Conservation (phyloP, 2,329 filamentous ascomycete species). For the Penicillium olsonii region DNA sequence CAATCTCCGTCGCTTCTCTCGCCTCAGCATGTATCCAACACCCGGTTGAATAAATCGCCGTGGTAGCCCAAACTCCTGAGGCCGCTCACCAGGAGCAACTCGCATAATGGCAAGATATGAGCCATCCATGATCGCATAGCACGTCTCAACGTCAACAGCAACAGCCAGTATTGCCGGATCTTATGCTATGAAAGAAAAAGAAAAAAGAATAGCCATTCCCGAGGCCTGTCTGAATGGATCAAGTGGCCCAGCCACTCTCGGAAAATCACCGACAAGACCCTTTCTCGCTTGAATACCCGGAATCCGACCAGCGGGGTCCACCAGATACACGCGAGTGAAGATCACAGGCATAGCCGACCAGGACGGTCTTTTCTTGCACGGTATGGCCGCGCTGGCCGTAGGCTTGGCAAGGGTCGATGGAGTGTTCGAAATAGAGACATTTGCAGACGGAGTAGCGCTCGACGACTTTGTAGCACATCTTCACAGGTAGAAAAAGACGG, state of each 20-base stretch:
- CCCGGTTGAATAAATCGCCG: not conserved
- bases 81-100: not conserved
- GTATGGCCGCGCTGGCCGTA: conserved; percentile 73
- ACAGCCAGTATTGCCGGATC: not conserved
- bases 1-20: not conserved
- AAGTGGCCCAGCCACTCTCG: not conserved
- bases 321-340: conserved; percentile 46
- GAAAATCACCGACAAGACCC: conserved; percentile 16
- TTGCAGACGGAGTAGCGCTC: conserved; percentile 85
- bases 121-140: not conserved
- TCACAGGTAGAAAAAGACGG: conserved; percentile 24
- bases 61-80: not conserved
- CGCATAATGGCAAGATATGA: not conserved
- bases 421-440: conserved; percentile 85
- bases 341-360: conserved; percentile 79
- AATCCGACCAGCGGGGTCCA: conserved; percentile 22
- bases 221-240: not conserved
- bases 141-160: not conserved
- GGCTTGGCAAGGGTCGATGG: conserved; percentile 76
- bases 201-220: not conserved
- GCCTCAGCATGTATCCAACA: not conserved
- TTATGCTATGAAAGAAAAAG: not conserved
- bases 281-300: conserved; percentile 28
- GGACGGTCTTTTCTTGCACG: conserved; percentile 72
- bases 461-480: conserved; percentile 84